A percentile compares a stretch with the other conserved stretches of the same genome.
Evolutionary conservation across 306 rosid species (phyloP).

Genomic region (Neltuma alba): DNA sequence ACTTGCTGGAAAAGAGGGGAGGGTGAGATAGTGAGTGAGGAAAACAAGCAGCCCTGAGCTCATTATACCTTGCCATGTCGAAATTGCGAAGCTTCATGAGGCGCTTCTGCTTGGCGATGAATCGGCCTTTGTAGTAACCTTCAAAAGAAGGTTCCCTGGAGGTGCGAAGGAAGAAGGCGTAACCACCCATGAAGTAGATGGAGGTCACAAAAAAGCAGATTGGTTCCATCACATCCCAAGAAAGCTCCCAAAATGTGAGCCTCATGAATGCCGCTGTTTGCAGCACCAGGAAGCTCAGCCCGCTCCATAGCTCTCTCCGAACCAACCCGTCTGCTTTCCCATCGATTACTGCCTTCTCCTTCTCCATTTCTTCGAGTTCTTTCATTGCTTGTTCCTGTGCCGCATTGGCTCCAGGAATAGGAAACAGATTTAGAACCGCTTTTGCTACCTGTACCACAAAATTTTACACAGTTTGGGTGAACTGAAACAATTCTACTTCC

Average conservation of each 20-base stretch:
- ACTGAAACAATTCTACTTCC: constrained; percentile 30
- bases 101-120: constrained; percentile 62
- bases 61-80: constrained; percentile 56
- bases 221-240: constrained; percentile 96
- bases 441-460: constrained; percentile 67
- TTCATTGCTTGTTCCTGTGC: constrained; percentile 33
- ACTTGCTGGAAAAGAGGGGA: background rate
- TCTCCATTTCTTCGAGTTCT: constrained; percentile 71
- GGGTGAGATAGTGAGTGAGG: constrained; percentile 1
- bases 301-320: constrained; percentile 70
- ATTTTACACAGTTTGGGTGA: constrained; percentile 51
- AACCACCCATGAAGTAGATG: constrained; percentile 69
- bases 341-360: constrained; percentile 55
- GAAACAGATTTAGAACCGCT: constrained; percentile 46
- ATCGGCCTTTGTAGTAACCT: constrained; percentile 67
- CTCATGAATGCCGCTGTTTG: constrained; percentile 74
- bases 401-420: constrained; percentile 35
- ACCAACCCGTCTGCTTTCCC: constrained; percentile 50
- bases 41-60: constrained; percentile 50
- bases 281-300: constrained; percentile 55
- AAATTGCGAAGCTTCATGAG: constrained; percentile 63
- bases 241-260: constrained; percentile 91
- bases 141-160: constrained; percentile 75
- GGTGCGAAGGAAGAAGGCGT: constrained; percentile 73
- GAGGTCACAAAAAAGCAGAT: constrained; percentile 80